Evolutionary conservation across 2,329 filamentous ascomycete genomes (phyloP), one percentile per base, ranked within the genome.

Genomic region (Exserohilum rostratum): DNA sequence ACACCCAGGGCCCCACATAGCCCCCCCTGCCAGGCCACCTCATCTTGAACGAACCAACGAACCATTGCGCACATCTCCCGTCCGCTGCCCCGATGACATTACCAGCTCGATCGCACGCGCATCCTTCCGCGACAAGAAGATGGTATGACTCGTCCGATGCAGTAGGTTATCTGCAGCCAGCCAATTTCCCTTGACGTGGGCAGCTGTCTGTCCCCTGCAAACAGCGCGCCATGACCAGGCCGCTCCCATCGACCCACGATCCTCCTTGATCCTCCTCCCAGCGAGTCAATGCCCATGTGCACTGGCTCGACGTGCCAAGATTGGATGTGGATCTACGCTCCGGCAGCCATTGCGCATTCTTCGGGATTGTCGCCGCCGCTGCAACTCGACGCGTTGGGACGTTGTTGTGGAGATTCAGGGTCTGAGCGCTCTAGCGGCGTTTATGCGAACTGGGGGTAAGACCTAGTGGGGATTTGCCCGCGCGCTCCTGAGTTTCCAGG

Each of bases 381-480:
- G 17, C 25, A 9, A 39, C 27, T 31, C 31, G 33, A 38, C 44
- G 5, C 17, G 33, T 37, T 34, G 44, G 34, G 30, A 4, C 18
- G n/a, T 27, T 17, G 30, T 25, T 42, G 38, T 50, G 30, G 37
- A 43, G 38, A 50, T 50, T 45, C 40, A 39, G 52, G 40, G 52
- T 46, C 15, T 29, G 15, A 25, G 33, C 44, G 43, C 7, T 49
- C n/a, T 27, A 43, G 37, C 33, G 43, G 35, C 29, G 40, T 56
- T 56, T 37, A 53, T 56, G 53, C 44, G 39, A 43, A 43, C 43
- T 44, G 39, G 50, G 54, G 13, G 45, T 22, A 22, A 42, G 35
- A 48, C 38, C 43, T 37, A 33, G 54, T 46, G 44, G 34, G 25
- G 44, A 53, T 53, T 44, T 57, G 44, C 46, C n/a, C n/a, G 39